Percentiles rank a stretch among this genome's conserved stretches.
These are phyloP conservation scores for Strobilomyces echinocephalus DNA, from an alignment of 768 basidiomycete species.

Conservation along the genomic window DNA sequence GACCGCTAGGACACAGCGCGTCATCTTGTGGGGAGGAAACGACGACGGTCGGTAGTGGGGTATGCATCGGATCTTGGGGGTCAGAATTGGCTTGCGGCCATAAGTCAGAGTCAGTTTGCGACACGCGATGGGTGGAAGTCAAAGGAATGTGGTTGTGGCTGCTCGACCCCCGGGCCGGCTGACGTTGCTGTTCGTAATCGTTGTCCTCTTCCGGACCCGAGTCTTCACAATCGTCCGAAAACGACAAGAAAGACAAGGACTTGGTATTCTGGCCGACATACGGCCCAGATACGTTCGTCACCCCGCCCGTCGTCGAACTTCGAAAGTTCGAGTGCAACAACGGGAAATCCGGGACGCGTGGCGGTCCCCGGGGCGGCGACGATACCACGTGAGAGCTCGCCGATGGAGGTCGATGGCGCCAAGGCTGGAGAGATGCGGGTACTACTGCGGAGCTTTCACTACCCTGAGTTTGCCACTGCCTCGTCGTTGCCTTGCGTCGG, in stretches of 20 bases:
- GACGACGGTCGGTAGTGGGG: conserved; percentile 49
- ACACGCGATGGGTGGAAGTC: not conserved
- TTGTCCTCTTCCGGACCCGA: conserved; percentile 33
- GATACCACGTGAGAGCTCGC: not conserved
- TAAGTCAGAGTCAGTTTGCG: conserved; percentile 4
- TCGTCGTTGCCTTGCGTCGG: conserved; percentile 27
- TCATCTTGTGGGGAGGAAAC: conserved; percentile 44
- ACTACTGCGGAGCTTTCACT: not conserved
- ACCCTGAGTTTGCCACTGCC: not conserved
- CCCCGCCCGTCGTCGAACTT: conserved; percentile 35
- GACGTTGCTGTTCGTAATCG: conserved; percentile 29
- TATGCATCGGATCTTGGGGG: conserved; percentile 14
- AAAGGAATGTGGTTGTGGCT: conserved; percentile 1
- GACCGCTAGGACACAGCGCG: conserved; percentile 15
- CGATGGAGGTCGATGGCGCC: not conserved
- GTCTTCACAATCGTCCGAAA: conserved; percentile 29
- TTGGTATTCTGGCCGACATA: conserved; percentile 8
- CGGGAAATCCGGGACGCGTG: conserved; percentile 38
- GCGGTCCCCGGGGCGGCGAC: conserved; percentile 8
- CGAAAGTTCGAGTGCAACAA: conserved; percentile 48
- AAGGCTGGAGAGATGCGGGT: conserved; percentile 13
- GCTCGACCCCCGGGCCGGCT: not conserved
- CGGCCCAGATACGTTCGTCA: conserved; percentile 18
- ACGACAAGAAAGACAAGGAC: conserved; percentile 25
- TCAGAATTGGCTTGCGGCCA: conserved; percentile 15